Evolutionary conservation across 169 alveolate genomes (phyloP), one percentile per base, ranked within the genome.

Genomic region (Cryptosporidium xiaoi): DNA sequence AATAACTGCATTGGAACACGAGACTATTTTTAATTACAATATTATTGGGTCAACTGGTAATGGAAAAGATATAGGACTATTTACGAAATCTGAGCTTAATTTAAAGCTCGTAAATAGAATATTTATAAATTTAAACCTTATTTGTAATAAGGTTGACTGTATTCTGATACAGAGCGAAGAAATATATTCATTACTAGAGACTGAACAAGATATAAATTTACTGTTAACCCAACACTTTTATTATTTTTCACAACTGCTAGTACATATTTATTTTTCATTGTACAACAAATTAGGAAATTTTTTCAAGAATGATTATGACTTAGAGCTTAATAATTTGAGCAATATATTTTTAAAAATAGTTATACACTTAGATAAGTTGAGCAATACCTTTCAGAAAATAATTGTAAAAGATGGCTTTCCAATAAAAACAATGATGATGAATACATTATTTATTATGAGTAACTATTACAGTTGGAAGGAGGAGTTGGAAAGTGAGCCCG

Each of bases 391-490:
- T 62, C 87, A 77, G 16, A n/a, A 40, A 34, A 4, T 77, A 18
- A 1, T 77, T 1, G 13, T 33, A 18, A 40, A 16, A 10, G 64
- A 62, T 16, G 87, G 64, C 2, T 77, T 56, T 40, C 87, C 87
- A 60, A 77, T 62, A 16, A 58, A 77, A 44, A n/a, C 44, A 31
- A 20, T 77, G 10, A 77, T 77, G 71, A 20, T 51, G 24, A 60
- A 62, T 36, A 62, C 71, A n/a, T 31, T 77, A 29, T 77, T 60
- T 20, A 77, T 77, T 18, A 77, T 77, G 87, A 77, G 87, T 40
- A 62, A 77, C 66, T 77, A 77, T 24, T 60, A 36, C 20, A 13
- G 12, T 60, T 77, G 87, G 87, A 77, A 77, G 50, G 87, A 77
- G 40, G 29, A 62, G 36, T 40, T 77, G 18, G n/a, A 46, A 7